Evolutionary conservation across 805 yeast genomes (phyloP), one percentile per base, ranked within the genome.

Genomic region (Candida golubevii): DNA sequence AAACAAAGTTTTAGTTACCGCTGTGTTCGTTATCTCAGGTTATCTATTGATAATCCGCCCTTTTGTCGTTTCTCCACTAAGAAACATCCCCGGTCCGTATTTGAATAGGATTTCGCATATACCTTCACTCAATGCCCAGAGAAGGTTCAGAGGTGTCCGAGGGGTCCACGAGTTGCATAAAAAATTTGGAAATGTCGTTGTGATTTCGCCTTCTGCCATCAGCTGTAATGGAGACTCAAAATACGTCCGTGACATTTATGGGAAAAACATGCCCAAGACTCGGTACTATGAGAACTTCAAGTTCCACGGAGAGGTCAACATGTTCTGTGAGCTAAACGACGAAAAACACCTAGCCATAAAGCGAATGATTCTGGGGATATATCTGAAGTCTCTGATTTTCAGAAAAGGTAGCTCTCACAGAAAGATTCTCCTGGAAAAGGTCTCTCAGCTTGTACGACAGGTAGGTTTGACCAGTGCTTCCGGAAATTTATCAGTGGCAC

Each of bases 181-280:
- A 37, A 60, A 65, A 46, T 80, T 80, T 52, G 90, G 89, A 1
- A 74, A 82, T 8, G 77, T 83, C 4, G 79, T 83, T 6, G 65
- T 84, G 15, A 59, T 83, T 11, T 71, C 80, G 0, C 88, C 89
- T 1, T 61, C 63, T 26, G 88, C 82, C 49, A 66, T 84, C n/a
- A 79, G 83, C 40, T 72, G 83, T 34, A 68, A 77, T 36, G 74
- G 70, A 1, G 78, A 81, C 42, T 56, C 70, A 3, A 70, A 69
- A 36, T 75, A 67, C 47, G 49, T 81, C 35, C 75, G 73, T 50
- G 79, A 78, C 29, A 72, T 84, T 23, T 84, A 84, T 58, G 60
- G 75, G 40, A 72, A 69, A 46, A 66, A 83, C 66, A 66, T 73
- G 66, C 74, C 85, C 66, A 71, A 84, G 67, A 62, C 80, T 0